phyloP scores from a whole-genome alignment of 257 asterid species.

The Solanum sparsipilum region DNA sequence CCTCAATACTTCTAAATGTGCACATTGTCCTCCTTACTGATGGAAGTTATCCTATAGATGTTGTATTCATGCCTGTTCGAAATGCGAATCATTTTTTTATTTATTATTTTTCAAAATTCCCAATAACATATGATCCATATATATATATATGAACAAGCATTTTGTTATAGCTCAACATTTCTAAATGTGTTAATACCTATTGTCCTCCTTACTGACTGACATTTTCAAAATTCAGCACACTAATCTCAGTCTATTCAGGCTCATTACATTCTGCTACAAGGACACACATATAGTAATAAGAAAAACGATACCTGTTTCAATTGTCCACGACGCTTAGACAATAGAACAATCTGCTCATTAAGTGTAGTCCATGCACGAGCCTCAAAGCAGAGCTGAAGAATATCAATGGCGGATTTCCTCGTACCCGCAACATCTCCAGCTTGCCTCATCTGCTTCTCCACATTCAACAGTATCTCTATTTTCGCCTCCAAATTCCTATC shows the following conservation, averaged over 20 bases:
- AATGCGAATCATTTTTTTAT: background rate
- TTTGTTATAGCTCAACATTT: background rate
- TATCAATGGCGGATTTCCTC: slow-evolving; percentile 63
- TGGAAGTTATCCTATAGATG: background rate
- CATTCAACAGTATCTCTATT: slow-evolving; percentile 66
- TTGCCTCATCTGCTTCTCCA: slow-evolving; percentile 93
- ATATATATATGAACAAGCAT: background rate
- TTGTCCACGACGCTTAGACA: slow-evolving; percentile 95
- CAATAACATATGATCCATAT: background rate
- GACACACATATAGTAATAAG: background rate
- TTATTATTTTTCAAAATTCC: background rate
- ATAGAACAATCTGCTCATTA: slow-evolving; percentile 72
- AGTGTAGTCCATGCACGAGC: slow-evolving; percentile 79
- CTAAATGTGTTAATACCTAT: background rate
- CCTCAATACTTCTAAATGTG: background rate
- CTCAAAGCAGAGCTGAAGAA: slow-evolving; percentile 74
- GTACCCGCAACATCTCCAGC: slow-evolving; percentile 80
- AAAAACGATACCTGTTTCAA: slow-evolving; percentile 55
- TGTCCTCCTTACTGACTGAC: background rate
- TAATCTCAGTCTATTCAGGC: background rate
- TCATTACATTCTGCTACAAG: background rate
- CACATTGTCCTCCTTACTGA: background rate
- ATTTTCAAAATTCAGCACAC: background rate
- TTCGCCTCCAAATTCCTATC: slow-evolving; percentile 51
- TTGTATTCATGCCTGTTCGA: background rate